Base-by-base conservation (phyloP, 805 yeast genomes). In the Isabelozyma rhagii region DNA sequence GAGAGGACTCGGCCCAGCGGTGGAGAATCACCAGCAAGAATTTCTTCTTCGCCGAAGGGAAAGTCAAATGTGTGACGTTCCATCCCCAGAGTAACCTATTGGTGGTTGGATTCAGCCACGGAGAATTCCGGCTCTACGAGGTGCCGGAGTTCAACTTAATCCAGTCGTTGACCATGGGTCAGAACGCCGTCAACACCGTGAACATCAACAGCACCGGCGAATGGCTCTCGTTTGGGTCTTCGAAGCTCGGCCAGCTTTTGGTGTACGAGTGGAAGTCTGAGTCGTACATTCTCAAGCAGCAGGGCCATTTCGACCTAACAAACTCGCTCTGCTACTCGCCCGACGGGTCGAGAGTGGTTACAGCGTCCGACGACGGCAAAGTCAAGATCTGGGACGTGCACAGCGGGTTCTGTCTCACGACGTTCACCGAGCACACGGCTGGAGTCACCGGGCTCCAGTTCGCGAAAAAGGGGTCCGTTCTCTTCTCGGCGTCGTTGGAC, bases 251-350 rank as follows among this genome's bases (percentile, higher is more conserved):
- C n/a, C 99, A 94, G 69, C 72, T 94, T 51, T 71, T 94, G 50
- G 99, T 94, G 0, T 94, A 96, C 75, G 99, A 94, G 75, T 94
- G 99, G 99, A 97, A 94, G 71, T 88, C 96, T 4, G 99, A 94
- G 66, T 89, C 97, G 0, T 94, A 93, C 63, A 87, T 94, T 44
- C 74, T 94, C 55, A 92, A 93, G 64, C 99, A 94, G 65, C 99
- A 94, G 69, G 97, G 98, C 21, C 99, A 94, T 69, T 93, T 89
- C 62, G 99, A 94, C 66, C 77, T 97, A 0, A 81, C 91, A 66
- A 93, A 90, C 61, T 78, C 90, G 13, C 64, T 94, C 43, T 82
- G 87, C 34, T 94, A 94, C 61, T 89, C 97, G 0, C 97, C 97
- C 0, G 99, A 94, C 72, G 99, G 98, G 0, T 81, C 96, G 2